Base-by-base conservation (phyloP, 805 yeast species). In the Wickerhamomyces sydowiorum region DNA sequence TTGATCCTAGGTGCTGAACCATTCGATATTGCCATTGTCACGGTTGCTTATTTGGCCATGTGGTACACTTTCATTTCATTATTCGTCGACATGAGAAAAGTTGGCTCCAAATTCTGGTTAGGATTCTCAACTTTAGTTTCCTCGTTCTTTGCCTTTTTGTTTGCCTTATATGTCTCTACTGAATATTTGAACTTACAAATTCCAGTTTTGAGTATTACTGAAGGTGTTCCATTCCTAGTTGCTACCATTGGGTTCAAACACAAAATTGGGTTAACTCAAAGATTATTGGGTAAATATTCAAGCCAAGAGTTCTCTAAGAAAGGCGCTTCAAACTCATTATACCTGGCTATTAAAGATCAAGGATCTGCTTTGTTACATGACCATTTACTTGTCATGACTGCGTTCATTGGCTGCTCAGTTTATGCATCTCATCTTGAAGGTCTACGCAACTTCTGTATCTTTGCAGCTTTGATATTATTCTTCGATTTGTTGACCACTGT, bases 191-290 rank as follows among this genome's bases (percentile, higher is more conserved):
- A 77, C 28, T 66, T 77, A 36, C 75, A 74, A 39, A 81, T 91
- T 25, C 80, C 95, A 8, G 69, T 87, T 42, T 67, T 86, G 42
- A 78, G 86, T 42, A 70, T 91, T 50, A 77, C 89, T 43, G 97
- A 91, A 66, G 97, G 97, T 27, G 66, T 91, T 36, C 99, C 99
- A 19, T 91, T 91, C 63, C 74, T 91, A 56, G 95, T 91, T 19
- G 88, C 95, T 18, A 82, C 88, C 5, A 78, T 91, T 57, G 99
- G 98, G 2, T 91, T 91, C 65, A 89, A 87, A 59, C 85, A 86
- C 60, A 88, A 90, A 56, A 76, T 87, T 17, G 70, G 78, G 12
- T 72, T 89, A 48, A 83, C 96, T 1, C 66, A 74, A 18, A 74
- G 76, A 36, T 80, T 82, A 20, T 67, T 73, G 22, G 59, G 72